Base-by-base conservation (phyloP, 768 basidiomycete genomes). In the Saitozyma sp. region DNA sequence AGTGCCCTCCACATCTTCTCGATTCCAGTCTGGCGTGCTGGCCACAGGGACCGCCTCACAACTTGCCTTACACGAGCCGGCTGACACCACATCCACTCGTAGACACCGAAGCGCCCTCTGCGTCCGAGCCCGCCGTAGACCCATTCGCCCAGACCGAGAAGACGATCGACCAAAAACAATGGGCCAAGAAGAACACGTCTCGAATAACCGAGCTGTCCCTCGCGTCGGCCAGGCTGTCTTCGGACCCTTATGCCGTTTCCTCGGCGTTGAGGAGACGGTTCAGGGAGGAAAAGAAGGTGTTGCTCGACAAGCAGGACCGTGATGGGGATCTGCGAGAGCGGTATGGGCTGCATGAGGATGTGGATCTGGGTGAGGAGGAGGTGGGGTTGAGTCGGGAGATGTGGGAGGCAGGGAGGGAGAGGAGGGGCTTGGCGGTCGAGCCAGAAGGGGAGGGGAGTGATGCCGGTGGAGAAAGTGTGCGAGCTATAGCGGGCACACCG, bases 141-240 rank as follows among this genome's bases (percentile, higher is more conserved):
- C 90, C 96, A 0, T 86, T 98, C 41, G 89, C 86, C 1, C 87
- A 88, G 4, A 83, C 98, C 6, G 96, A 98, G 76, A 96, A 97
- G 81, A 88, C 89, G 3, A 87, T 89, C 2, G 87, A 89, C 0
- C 87, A 92, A 72, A 85, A 87, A 50, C 83, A 85, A 64, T 82
- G 87, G 64, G 88, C 86, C 39, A 86, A 88, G 62, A 87, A 91
- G 4, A 88, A 88, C 65, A 84, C 86, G 49, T 89, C 91, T 6
- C 88, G 93, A 3, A 81, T 99, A 20, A 89, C 91, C 69, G 86
- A 88, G 1, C 82, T 99, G 39, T 87, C 91, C 69, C 81, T 84
- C 37, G 83, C 87, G 3, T 91, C 92, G 20, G 87, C 91, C 65
- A 87, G 86, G 45, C 87, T 86, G 70, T 90, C 90, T 68, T 79